These are phyloP conservation scores for Striga hermonthica DNA, from an alignment of 305 asterid species.

Conservation along the genomic window DNA sequence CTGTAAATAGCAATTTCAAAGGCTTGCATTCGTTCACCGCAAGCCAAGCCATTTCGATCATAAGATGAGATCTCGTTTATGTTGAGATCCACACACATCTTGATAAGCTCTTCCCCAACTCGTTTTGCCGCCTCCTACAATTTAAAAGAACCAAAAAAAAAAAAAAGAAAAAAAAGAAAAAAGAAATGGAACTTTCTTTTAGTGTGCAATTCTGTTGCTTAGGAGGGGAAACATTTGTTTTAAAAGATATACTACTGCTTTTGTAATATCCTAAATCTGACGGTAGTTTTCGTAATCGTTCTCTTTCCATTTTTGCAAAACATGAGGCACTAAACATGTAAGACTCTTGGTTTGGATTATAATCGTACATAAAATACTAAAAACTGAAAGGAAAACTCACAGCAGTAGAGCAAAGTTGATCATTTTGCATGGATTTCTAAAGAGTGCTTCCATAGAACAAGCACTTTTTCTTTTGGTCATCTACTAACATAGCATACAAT, in stretches of 20 bases:
- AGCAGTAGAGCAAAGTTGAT: constrained; percentile 49
- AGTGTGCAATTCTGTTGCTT: too few relatives aligned
- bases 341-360: neutral
- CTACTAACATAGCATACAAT: constrained; percentile 71
- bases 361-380: neutral
- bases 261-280: too few relatives aligned
- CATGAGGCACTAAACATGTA: too few relatives aligned
- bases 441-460: constrained; percentile 75
- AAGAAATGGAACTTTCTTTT: too few relatives aligned
- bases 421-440: constrained; percentile 62
- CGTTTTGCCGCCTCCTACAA: constrained; percentile 74
- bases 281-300: too few relatives aligned
- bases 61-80: constrained; percentile 65
- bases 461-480: constrained; percentile 74
- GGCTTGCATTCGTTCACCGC: constrained; percentile 73
- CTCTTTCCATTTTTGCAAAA: too few relatives aligned
- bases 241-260: too few relatives aligned
- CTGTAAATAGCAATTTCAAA: constrained; percentile 67
- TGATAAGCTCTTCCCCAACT: constrained; percentile 77
- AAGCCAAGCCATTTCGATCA: constrained; percentile 83
- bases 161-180: constrained; percentile 1
- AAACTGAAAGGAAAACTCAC: constrained; percentile 43
- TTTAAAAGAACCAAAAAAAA: neutral
- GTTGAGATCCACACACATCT: constrained; percentile 63
- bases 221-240: too few relatives aligned